Percentiles rank a stretch among this genome's conserved stretches.
Conservation (phyloP, 169 alveolate species). For the Babesia bigemina region DNA sequence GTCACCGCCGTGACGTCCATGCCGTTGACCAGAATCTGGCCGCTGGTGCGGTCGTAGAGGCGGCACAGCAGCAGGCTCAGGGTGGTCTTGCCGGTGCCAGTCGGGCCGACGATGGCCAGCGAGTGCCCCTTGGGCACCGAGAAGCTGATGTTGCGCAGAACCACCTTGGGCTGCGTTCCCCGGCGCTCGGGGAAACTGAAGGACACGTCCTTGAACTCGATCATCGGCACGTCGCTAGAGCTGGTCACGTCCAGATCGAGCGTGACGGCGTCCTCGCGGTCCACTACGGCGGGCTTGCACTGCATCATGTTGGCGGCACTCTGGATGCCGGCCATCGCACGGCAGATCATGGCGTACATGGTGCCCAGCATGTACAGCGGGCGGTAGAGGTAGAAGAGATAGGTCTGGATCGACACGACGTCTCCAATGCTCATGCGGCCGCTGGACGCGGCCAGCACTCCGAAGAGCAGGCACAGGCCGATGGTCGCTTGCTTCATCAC, state of each 20-base stretch:
- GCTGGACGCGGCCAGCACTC: conserved; percentile 11
- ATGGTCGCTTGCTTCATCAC: conserved; percentile 48
- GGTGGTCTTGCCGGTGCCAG: conserved; percentile 82
- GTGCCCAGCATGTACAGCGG: conserved; percentile 77
- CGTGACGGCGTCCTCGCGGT: conserved; percentile 10
- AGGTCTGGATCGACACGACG: conserved; percentile 53
- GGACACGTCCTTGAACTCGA: conserved; percentile 52
- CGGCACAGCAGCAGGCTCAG: conserved; percentile 71
- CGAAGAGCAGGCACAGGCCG: conserved; percentile 29
- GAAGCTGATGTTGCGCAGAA: conserved; percentile 45
- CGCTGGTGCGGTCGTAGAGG: conserved; percentile 71
- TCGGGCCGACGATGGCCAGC: conserved; percentile 76
- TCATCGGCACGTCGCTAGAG: conserved; percentile 24
- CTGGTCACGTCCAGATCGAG: neutral
- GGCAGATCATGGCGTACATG: conserved; percentile 67
- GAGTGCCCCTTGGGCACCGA: conserved; percentile 62
- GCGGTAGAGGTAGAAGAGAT: conserved; percentile 68
- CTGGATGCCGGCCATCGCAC: conserved; percentile 56
- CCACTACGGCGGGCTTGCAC: conserved; percentile 19
- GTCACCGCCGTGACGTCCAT: conserved; percentile 52
- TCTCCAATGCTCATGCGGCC: conserved; percentile 33
- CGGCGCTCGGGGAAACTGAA: conserved; percentile 20
- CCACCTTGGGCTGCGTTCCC: conserved; percentile 1
- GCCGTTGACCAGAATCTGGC: conserved; percentile 73
- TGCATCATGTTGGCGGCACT: conserved; percentile 47